Conservation (phyloP, 2,329 filamentous ascomycete genomes). For the Colletotrichum sojae region DNA sequence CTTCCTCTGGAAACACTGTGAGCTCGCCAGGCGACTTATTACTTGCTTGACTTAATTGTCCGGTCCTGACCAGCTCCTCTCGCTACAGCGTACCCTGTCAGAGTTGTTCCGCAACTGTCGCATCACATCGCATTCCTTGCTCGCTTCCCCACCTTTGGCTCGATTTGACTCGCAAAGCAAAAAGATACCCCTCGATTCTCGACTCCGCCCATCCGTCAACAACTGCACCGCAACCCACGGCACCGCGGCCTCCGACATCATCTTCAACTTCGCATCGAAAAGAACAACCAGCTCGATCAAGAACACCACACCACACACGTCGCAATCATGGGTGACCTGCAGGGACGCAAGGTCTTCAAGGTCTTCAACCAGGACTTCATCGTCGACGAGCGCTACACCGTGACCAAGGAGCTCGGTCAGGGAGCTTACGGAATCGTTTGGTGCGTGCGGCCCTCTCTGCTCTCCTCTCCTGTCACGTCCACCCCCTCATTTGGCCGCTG, state of each 20-base stretch:
- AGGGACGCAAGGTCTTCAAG: slow-evolving; percentile 91
- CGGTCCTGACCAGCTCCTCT: slow-evolving; percentile 2
- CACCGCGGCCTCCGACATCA: not conserved
- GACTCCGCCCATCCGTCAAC: slow-evolving; percentile 11
- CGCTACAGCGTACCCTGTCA: slow-evolving; percentile 29
- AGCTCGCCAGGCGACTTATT: too few species aligned
- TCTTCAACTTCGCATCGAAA: not conserved
- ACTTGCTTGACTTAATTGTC: too few species aligned
- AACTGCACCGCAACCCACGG: too few species aligned
- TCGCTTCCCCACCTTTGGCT: slow-evolving; percentile 41
- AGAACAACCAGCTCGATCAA: too few species aligned
- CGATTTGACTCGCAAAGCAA: slow-evolving; percentile 32
- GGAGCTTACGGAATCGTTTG: slow-evolving; percentile 99
- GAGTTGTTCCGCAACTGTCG: slow-evolving; percentile 38
- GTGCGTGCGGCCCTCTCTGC: slow-evolving; percentile 64
- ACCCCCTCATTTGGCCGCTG: slow-evolving; percentile 16
- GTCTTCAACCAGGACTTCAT: slow-evolving; percentile 99
- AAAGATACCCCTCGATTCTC: slow-evolving; percentile 40
- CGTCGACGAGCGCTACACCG: slow-evolving; percentile 97
- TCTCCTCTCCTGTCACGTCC: slow-evolving; percentile 9
- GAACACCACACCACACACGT: slow-evolving; percentile 2
- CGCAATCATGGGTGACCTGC: slow-evolving; percentile 56
- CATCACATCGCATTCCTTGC: slow-evolving; percentile 41
- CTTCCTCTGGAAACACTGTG: too few species aligned
- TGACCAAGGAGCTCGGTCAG: slow-evolving; percentile 98